Evolutionary conservation across 169 alveolate species (phyloP).

Genomic region (Plasmodium gaboni): DNA sequence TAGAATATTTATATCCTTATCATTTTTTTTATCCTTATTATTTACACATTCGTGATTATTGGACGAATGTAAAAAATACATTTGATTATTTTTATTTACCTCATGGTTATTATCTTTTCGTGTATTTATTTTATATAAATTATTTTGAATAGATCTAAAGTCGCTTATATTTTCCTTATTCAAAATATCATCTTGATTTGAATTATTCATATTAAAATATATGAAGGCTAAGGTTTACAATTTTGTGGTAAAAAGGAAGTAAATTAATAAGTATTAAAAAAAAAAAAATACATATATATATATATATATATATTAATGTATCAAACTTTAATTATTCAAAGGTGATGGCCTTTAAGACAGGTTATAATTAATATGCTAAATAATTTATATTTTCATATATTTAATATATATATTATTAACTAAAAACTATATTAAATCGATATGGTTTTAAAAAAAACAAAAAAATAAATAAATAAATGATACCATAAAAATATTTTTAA

Average conservation of each 20-base stretch:
- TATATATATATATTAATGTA: not conserved
- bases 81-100: conserved; percentile 17
- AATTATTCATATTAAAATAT: conserved; percentile 9
- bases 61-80: not conserved
- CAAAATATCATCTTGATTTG: conserved; percentile 6
- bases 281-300: not conserved
- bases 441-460: too few relatives aligned
- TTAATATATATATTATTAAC: not conserved
- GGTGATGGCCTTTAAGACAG: not conserved
- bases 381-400: not conserved
- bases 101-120: conserved; percentile 5
- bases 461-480: too few relatives aligned
- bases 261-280: not conserved
- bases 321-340: not conserved
- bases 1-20: too few relatives aligned
- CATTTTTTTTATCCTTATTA: not conserved
- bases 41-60: conserved; percentile 1
- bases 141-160: conserved; percentile 3
- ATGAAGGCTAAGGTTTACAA: not conserved
- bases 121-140: conserved; percentile 5
- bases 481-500: too few relatives aligned
- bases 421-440: too few relatives aligned
- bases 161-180: conserved; percentile 19
- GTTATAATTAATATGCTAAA: not conserved
- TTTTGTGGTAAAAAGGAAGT: conserved; percentile 2